Evolutionary conservation across 1,139 yeast species (phyloP).

Genomic region (Kodamaea sp.): DNA sequence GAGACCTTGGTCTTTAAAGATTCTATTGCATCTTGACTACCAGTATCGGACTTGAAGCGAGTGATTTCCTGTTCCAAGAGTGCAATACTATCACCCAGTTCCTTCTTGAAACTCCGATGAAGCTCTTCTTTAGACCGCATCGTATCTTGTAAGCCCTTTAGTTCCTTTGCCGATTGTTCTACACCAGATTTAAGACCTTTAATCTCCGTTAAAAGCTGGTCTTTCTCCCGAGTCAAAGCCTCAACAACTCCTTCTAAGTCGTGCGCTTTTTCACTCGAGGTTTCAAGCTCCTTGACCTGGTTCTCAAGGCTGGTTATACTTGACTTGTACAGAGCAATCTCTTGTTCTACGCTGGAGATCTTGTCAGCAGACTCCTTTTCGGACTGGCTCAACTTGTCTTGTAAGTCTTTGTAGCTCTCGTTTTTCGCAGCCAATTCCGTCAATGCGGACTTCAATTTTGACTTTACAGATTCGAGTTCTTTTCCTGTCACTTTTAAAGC

Average conservation of each 20-base stretch:
- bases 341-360: neutral
- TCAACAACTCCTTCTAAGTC: constrained; percentile 8
- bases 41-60: too few species aligned
- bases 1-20: too few species aligned
- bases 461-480: constrained; percentile 1
- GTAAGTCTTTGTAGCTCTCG: neutral
- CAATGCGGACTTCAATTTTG: neutral
- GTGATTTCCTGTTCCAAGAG: too few species aligned
- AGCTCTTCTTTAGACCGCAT: too few species aligned
- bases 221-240: too few species aligned
- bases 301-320: neutral
- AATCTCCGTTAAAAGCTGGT: neutral
- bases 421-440: neutral
- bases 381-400: neutral
- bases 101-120: too few species aligned
- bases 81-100: too few species aligned
- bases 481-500: neutral
- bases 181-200: too few species aligned
- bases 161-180: too few species aligned
- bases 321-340: too few species aligned
- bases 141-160: too few species aligned
- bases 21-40: too few species aligned
- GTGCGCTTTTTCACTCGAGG: constrained; percentile 8
- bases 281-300: constrained; percentile 5
- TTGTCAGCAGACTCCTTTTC: neutral